Evolutionary conservation across 805 yeast genomes (phyloP), one percentile per base, ranked within the genome.

Genomic region (Ogataea dorogensis): DNA sequence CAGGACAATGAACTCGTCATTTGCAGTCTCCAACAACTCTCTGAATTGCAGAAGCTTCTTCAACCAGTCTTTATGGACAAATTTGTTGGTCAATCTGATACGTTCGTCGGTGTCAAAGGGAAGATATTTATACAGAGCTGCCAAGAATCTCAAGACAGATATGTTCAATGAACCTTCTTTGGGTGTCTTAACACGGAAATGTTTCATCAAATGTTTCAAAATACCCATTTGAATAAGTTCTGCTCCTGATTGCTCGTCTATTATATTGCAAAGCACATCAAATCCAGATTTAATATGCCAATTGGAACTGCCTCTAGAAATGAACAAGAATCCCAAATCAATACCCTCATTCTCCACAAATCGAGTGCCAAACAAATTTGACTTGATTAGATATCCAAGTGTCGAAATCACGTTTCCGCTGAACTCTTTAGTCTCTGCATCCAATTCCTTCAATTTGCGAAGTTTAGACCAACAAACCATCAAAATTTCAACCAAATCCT

Each of bases 61-160:
- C 21, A 47, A 17, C 13, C 30, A 38, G 8, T 44, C 47, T 15
- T 49, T 51, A 24, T 38, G 29, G 8, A 38, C 23, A 14, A 51
- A 15, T 22, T 50, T 49, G 22, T 49, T 47, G 14, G 49, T 22
- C 17, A 51, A 18, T 25, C 56, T 33, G 13, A 49, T 36, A 19
- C 49, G 36, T 23, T 48, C 51, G 32, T 48, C 51, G 1, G 47
- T 34, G 1, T 36, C 40, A 24, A 46, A 34, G 2, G 50, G 39
- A n/a, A 49, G 38, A 30, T 17, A 33, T 18, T 39, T 44, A 32
- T 46, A 42, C 23, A 46, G 33, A n/a, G 30, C 36, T 3, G 38
- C 17, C 5, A 50, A 12, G n/a, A 50, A 22, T 2, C 21, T 29
- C 11, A 49, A 19, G 10, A 36, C 22, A 12, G 24, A 36, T 11